phyloP scores from a whole-genome alignment of 2,329 filamentous ascomycete genomes.

The Myriosclerotinia duriaeana region DNA sequence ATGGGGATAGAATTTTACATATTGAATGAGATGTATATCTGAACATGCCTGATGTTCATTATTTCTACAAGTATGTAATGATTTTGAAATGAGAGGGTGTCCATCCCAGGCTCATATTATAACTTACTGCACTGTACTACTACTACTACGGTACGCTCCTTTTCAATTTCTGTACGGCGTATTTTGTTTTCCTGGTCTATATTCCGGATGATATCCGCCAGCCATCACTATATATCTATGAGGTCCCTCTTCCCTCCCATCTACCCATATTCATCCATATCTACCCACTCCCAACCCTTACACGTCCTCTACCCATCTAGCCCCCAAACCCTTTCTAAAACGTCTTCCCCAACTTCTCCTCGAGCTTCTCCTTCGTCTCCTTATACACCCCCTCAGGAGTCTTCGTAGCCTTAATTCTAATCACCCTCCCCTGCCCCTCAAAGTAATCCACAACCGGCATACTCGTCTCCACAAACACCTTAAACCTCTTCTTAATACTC shows the following conservation, averaged over 20 bases:
- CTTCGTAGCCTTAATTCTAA: constrained; percentile 73
- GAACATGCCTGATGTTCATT: constrained; percentile 22
- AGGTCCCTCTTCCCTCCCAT: neutral
- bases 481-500: constrained; percentile 94
- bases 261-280: constrained; percentile 8
- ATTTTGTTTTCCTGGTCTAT: constrained; percentile 25
- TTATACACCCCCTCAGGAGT: constrained; percentile 61
- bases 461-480: constrained; percentile 89
- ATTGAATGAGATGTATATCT: constrained; percentile 15
- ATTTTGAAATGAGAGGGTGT: constrained; percentile 29
- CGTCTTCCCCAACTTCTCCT: constrained; percentile 49
- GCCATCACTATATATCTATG: constrained; percentile 20
- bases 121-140: neutral
- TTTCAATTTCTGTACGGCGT: constrained; percentile 21
- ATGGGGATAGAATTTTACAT: constrained; percentile 23
- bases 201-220: constrained; percentile 16
- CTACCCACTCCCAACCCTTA: neutral
- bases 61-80: constrained; percentile 5
- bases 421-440: constrained; percentile 71
- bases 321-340: constrained; percentile 39
- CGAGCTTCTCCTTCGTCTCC: constrained; percentile 53
- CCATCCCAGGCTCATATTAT: constrained; percentile 6
- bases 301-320: neutral
- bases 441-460: constrained; percentile 95
- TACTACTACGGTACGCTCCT: neutral